Conservation (phyloP, 331 rosid species). For the Acacia concinna region DNA sequence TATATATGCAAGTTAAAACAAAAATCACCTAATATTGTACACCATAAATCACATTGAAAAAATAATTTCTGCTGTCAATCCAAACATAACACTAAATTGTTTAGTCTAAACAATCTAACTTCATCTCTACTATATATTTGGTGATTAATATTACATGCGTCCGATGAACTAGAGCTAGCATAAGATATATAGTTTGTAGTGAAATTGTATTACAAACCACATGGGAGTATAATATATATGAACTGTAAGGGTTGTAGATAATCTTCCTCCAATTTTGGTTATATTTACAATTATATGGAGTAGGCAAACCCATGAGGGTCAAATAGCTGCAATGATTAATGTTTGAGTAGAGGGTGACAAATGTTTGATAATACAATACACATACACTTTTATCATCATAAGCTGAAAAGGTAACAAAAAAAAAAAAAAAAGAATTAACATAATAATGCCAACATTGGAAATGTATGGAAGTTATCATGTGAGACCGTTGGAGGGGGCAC, state of each 20-base stretch:
- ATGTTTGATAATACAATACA: background rate
- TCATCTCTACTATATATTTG: too few species aligned
- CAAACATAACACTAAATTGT: too few species aligned
- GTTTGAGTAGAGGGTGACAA: background rate
- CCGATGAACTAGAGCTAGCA: too few species aligned
- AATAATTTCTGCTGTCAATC: too few species aligned
- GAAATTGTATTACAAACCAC: too few species aligned
- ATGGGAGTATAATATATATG: too few species aligned
- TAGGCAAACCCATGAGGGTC: background rate
- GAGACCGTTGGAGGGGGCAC: slow-evolving; percentile 26
- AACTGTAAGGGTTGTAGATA: background rate
- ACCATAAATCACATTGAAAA: too few species aligned
- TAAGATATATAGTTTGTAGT: too few species aligned
- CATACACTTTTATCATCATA: background rate
- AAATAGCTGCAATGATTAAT: background rate
- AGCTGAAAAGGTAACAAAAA: background rate
- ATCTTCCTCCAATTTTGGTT: background rate
- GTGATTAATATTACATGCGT: too few species aligned
- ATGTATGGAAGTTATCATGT: slow-evolving; percentile 13
- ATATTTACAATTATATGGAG: background rate
- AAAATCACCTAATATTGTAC: too few species aligned
- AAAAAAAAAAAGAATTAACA: background rate
- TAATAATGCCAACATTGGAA: background rate
- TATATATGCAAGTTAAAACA: too few species aligned
- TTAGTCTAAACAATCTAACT: too few species aligned